Conservation (phyloP, 345 rosid species). For the Dipteronia sinensis region DNA sequence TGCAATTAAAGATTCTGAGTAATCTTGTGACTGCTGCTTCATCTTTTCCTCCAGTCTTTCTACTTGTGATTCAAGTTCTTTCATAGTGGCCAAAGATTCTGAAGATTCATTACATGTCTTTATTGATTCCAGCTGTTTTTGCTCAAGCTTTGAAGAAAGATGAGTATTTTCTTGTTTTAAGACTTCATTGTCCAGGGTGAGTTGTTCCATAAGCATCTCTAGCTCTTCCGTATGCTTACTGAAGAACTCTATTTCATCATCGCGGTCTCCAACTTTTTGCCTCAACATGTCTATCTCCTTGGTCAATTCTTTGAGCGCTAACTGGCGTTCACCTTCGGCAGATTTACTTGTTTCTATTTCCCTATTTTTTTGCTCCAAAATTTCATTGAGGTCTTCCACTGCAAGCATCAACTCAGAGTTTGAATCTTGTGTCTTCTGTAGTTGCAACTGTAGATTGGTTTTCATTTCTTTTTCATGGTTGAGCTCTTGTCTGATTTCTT, state of each 20-base stretch:
- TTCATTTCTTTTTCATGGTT: conserved; percentile 68
- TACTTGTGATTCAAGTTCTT: conserved; percentile 55
- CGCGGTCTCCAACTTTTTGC: conserved; percentile 56
- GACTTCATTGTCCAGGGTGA: conserved; percentile 62
- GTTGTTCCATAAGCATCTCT: conserved; percentile 70
- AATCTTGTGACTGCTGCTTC: conserved; percentile 63
- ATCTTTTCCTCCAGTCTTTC: conserved; percentile 65
- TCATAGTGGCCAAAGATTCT: conserved; percentile 40
- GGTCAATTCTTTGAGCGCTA: conserved; percentile 35
- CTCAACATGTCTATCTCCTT: conserved; percentile 55
- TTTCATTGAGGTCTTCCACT: conserved; percentile 73
- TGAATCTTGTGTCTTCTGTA: conserved; percentile 82
- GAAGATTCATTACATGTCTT: conserved; percentile 39
- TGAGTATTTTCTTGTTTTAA: conserved; percentile 63
- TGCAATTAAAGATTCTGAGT: conserved; percentile 61
- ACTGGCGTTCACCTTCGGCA: conserved; percentile 38
- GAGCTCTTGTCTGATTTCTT: conserved; percentile 73
- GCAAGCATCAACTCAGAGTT: conserved; percentile 84
- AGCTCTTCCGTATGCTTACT: conserved; percentile 68
- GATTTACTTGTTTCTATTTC: conserved; percentile 44
- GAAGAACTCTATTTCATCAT: conserved; percentile 58
- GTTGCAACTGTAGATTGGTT: conserved; percentile 70
- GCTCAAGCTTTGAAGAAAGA: conserved; percentile 49
- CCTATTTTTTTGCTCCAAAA: conserved; percentile 61
- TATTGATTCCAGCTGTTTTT: conserved; percentile 45